These are phyloP conservation scores for Pluteus cervinus DNA, from an alignment of 768 basidiomycete species.

Conservation along the genomic window DNA sequence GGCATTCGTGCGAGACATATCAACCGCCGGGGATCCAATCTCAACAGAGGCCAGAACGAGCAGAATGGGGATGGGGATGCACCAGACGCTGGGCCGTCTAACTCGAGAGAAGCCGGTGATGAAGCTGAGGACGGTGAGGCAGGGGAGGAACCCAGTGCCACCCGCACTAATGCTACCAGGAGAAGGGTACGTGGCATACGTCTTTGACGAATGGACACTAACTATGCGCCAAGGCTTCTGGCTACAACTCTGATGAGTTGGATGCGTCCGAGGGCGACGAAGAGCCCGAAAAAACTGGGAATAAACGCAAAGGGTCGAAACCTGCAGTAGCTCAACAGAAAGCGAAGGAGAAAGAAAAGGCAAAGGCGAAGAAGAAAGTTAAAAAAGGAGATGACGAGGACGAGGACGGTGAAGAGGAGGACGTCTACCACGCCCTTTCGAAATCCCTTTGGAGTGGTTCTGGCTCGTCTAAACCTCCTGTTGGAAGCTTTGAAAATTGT, in stretches of 20 bases:
- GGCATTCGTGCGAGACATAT: slow-evolving; percentile 44
- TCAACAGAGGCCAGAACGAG: slow-evolving; percentile 23
- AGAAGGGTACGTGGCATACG: too few relatives aligned
- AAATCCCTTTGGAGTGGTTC: slow-evolving; percentile 36
- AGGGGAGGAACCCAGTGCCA: too few relatives aligned
- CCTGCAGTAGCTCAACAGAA: slow-evolving; percentile 34
- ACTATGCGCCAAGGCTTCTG: slow-evolving; percentile 21
- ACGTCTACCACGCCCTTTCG: slow-evolving; percentile 61
- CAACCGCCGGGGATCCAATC: slow-evolving; percentile 29
- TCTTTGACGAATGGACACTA: too few relatives aligned
- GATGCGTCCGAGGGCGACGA: slow-evolving; percentile 46
- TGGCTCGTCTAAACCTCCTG: slow-evolving; percentile 47
- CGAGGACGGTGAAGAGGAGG: slow-evolving; percentile 53
- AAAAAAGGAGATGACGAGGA: slow-evolving; percentile 46
- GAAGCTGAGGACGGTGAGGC: too few relatives aligned
- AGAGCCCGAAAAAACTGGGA: slow-evolving; percentile 27
- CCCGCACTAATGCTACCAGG: too few relatives aligned
- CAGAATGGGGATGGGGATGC: slow-evolving; percentile 13
- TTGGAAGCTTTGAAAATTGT: slow-evolving; percentile 79
- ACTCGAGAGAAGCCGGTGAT: slow-evolving; percentile 7
- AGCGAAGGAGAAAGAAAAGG: slow-evolving; percentile 34
- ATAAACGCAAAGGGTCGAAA: slow-evolving; percentile 54
- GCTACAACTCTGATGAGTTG: slow-evolving; percentile 70
- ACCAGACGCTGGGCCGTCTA: slow-evolving; percentile 42
- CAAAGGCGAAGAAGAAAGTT: slow-evolving; percentile 34